phyloP scores from a whole-genome alignment of 441 rosid species.

The Caryocar brasiliense region DNA sequence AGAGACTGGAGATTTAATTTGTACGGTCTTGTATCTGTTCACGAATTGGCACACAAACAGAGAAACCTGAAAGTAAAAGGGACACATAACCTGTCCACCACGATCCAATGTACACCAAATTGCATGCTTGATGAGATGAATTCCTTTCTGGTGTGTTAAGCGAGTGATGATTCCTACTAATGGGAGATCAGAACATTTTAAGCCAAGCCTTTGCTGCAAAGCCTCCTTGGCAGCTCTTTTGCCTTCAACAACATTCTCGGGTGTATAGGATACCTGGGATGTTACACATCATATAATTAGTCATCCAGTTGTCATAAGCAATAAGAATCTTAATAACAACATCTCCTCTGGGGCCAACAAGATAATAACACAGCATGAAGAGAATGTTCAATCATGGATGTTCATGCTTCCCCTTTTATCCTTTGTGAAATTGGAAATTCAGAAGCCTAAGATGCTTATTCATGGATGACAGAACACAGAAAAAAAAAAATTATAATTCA shows the following conservation, averaged over 20 bases:
- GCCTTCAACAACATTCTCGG: conserved; percentile 80
- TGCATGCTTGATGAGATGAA: conserved; percentile 92
- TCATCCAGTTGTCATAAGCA: too few species aligned
- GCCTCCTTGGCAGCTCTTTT: conserved; percentile 87
- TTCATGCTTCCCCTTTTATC: not conserved
- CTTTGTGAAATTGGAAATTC: not conserved
- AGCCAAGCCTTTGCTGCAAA: conserved; percentile 68
- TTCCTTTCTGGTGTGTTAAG: conserved; percentile 95
- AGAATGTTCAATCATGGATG: not conserved
- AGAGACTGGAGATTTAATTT: not conserved
- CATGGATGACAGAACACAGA: not conserved
- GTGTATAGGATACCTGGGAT: conserved; percentile 61
- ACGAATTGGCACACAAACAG: not conserved
- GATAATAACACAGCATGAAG: too few species aligned
- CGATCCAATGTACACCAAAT: conserved; percentile 72
- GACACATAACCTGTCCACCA: conserved; percentile 60
- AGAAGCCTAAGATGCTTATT: not conserved
- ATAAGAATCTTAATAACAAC: conserved; percentile 4
- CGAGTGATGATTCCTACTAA: conserved; percentile 80
- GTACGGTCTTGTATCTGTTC: not conserved
- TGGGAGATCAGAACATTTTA: conserved; percentile 59
- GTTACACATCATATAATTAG: too few species aligned
- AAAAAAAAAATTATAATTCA: not conserved
- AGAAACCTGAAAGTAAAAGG: not conserved
- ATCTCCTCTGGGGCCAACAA: too few species aligned